These are phyloP conservation scores for Austroboletus niveus DNA, from an alignment of 1,284 basidiomycete genomes.

Conservation along the genomic window DNA sequence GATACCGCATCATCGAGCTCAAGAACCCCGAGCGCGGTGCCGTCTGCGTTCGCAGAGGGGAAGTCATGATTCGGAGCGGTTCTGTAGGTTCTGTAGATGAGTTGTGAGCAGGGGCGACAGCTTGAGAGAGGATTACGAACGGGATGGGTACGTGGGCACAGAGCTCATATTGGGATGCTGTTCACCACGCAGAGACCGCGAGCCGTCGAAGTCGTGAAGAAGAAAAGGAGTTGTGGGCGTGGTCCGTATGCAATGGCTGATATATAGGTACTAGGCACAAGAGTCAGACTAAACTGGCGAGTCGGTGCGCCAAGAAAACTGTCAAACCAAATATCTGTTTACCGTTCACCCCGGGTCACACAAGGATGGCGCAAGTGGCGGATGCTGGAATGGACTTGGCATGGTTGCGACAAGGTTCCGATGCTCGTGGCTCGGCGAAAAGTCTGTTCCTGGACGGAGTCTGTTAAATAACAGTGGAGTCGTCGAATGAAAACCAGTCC, in stretches of 20 bases:
- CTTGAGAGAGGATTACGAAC: conserved; percentile 6
- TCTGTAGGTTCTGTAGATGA: conserved; percentile 13
- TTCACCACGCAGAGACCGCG: conserved; percentile 6
- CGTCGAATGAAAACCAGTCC: too few relatives aligned
- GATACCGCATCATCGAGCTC: conserved; percentile 16
- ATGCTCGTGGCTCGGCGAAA: too few relatives aligned
- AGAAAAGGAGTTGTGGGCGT: not conserved
- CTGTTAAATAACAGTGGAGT: too few relatives aligned
- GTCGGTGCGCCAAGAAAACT: conserved; percentile 19
- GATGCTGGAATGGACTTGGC: too few relatives aligned
- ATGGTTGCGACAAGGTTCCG: too few relatives aligned
- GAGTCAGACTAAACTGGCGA: not conserved
- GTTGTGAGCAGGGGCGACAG: conserved; percentile 4
- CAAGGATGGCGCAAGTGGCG: not conserved
- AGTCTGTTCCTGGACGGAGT: too few relatives aligned
- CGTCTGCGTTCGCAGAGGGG: conserved; percentile 15
- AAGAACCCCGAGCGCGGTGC: conserved; percentile 18
- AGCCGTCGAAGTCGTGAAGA: conserved; percentile 7
- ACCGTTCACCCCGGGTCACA: not conserved
- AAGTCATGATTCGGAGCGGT: conserved; percentile 16
- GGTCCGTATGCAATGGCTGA: not conserved
- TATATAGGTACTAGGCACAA: conserved; percentile 6
- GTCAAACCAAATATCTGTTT: not conserved
- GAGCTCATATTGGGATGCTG: conserved; percentile 13
- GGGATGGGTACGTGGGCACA: conserved; percentile 1